phyloP scores from a whole-genome alignment of 352 stramenopile species.

The Phytopythium litorale region DNA sequence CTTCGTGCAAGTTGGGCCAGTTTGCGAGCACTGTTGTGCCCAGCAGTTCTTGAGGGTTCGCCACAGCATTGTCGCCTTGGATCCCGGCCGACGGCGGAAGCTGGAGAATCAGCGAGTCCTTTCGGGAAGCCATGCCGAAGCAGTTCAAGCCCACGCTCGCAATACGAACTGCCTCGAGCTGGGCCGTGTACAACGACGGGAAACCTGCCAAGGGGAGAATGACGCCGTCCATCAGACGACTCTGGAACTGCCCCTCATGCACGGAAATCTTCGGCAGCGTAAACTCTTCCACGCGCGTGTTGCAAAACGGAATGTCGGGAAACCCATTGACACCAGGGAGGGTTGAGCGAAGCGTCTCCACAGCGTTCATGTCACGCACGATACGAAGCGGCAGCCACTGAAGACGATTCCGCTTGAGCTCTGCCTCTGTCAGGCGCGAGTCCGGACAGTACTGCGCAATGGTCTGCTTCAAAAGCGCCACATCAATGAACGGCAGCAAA shows the following conservation, averaged over 20 bases:
- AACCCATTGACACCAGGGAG: slow-evolving; percentile 59
- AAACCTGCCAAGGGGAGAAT: slow-evolving; percentile 72
- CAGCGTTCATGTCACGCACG: slow-evolving; percentile 68
- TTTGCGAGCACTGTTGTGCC: slow-evolving; percentile 92
- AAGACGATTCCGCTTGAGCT: slow-evolving; percentile 89
- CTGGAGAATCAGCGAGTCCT: slow-evolving; percentile 72
- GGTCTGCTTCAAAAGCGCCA: slow-evolving; percentile 85
- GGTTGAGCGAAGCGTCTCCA: slow-evolving; percentile 68
- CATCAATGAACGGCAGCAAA: slow-evolving; percentile 98
- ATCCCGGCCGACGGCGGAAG: slow-evolving; percentile 31
- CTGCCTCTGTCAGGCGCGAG: slow-evolving; percentile 84
- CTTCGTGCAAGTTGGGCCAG: slow-evolving; percentile 98
- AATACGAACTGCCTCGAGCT: slow-evolving; percentile 49
- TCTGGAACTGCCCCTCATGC: slow-evolving; percentile 61
- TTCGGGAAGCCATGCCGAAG: slow-evolving; percentile 90
- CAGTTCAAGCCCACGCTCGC: slow-evolving; percentile 89
- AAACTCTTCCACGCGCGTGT: slow-evolving; percentile 60
- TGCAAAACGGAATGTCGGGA: slow-evolving; percentile 59
- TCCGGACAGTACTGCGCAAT: slow-evolving; percentile 92
- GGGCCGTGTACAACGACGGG: slow-evolving; percentile 66
- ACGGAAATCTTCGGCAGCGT: slow-evolving; percentile 38
- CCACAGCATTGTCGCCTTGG: slow-evolving; percentile 8
- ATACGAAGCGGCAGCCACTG: slow-evolving; percentile 76
- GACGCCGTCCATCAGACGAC: slow-evolving; percentile 68
- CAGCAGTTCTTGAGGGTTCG: slow-evolving; percentile 38